A percentile compares a stretch with the other conserved stretches of the same genome.
These are phyloP conservation scores for Fonsecaea pedrosoi DNA, from an alignment of 2,329 filamentous ascomycete genomes.

Conservation along the genomic window DNA sequence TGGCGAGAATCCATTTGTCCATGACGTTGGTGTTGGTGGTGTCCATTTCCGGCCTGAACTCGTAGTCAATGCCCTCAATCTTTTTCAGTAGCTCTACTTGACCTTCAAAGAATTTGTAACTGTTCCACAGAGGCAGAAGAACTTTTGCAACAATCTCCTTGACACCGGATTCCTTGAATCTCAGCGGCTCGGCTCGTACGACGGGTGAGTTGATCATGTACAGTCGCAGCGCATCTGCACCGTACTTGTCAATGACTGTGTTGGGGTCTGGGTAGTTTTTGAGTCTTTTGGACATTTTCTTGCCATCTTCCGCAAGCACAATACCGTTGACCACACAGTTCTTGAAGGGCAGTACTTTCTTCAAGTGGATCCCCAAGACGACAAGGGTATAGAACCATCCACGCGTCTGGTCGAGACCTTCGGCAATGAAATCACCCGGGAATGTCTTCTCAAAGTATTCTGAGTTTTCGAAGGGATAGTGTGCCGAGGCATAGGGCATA, in stretches of 20 bases:
- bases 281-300: constrained; percentile 93
- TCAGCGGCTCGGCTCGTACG: constrained; percentile 80
- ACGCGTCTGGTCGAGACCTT: constrained; percentile 85
- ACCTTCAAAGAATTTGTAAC: constrained; percentile 88
- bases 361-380: constrained; percentile 82
- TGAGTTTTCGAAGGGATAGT: constrained; percentile 85
- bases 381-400: constrained; percentile 92
- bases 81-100: constrained; percentile 86
- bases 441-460: constrained; percentile 77
- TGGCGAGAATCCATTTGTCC: constrained; percentile 89
- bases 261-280: constrained; percentile 89
- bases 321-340: constrained; percentile 91
- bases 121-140: constrained; percentile 85
- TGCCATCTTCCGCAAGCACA: constrained; percentile 85
- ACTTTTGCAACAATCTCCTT: constrained; percentile 90
- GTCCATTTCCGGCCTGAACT: constrained; percentile 74
- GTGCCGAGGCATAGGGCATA: constrained; percentile 85
- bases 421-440: constrained; percentile 86
- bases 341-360: constrained; percentile 80
- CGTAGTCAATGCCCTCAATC: constrained; percentile 74
- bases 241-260: constrained; percentile 80
- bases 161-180: constrained; percentile 84
- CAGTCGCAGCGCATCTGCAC: constrained; percentile 85
- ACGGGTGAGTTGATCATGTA: constrained; percentile 93
- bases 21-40: constrained; percentile 82